Percentiles rank a stretch among this genome's conserved stretches.
Conservation (phyloP, 768 basidiomycete genomes). For the Leccinum sublutescens region DNA sequence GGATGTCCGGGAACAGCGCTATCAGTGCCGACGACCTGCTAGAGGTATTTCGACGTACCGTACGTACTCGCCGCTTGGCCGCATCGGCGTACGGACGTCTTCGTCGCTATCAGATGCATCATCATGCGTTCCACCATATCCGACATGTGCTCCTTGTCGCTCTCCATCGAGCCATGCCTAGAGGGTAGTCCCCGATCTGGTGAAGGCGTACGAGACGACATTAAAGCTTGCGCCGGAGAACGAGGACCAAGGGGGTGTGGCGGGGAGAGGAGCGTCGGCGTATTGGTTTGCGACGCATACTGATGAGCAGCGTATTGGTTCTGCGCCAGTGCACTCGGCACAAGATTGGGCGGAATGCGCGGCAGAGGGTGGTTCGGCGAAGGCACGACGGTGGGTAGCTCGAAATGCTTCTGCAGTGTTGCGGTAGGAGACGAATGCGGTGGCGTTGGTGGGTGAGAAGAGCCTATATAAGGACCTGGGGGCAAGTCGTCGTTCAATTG, state of each 20-base stretch:
- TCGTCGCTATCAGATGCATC: conserved; percentile 28
- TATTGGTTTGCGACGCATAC: conserved; percentile 28
- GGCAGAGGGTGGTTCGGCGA: conserved; percentile 38
- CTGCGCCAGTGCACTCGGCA: conserved; percentile 16
- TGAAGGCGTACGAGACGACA: conserved; percentile 68
- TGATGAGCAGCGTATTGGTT: conserved; percentile 17
- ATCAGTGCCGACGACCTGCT: conserved; percentile 1
- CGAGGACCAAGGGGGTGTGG: conserved; percentile 78
- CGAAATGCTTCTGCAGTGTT: conserved; percentile 34
- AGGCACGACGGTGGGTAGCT: conserved; percentile 31
- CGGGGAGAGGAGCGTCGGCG: conserved; percentile 49
- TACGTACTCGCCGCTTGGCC: conserved; percentile 72
- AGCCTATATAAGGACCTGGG: conserved; percentile 15
- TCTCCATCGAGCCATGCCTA: conserved; percentile 25
- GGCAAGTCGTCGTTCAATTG: conserved; percentile 26
- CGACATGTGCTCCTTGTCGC: conserved; percentile 22
- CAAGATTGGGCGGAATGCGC: conserved; percentile 34
- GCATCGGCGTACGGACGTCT: conserved; percentile 38
- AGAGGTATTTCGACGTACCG: conserved; percentile 28
- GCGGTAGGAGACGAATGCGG: conserved; percentile 23
- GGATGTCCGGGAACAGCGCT: too few relatives aligned
- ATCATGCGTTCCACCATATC: conserved; percentile 31
- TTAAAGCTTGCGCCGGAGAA: conserved; percentile 45
- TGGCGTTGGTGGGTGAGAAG: conserved; percentile 33
- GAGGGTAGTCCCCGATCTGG: conserved; percentile 44